Conservation (phyloP, 495 filamentous ascomycete genomes). For the Pyrenopolyporus hunteri region DNA sequence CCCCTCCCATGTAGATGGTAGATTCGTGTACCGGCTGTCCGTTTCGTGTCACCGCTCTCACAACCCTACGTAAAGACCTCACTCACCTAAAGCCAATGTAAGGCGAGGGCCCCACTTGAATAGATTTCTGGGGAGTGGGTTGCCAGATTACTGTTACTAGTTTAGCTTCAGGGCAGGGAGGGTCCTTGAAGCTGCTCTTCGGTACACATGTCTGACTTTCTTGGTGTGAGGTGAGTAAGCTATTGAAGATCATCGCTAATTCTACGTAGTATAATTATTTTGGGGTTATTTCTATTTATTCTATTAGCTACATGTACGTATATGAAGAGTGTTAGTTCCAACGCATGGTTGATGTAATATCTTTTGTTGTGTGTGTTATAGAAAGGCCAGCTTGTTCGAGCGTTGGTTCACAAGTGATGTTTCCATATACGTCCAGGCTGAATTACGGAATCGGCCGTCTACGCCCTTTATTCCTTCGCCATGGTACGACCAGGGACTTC, state of each 20-base stretch:
- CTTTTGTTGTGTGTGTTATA: too few relatives aligned
- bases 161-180: slow-evolving; percentile 23
- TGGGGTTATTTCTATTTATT: too few relatives aligned
- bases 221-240: not conserved
- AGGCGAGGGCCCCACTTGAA: slow-evolving; percentile 26
- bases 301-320: too few relatives aligned
- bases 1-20: too few relatives aligned
- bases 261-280: too few relatives aligned
- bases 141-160: not conserved
- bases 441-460: not conserved
- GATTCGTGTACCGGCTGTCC: too few relatives aligned
- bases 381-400: too few relatives aligned
- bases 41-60: slow-evolving; percentile 30
- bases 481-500: not conserved
- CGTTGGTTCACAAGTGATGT: too few relatives aligned
- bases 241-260: not conserved
- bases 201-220: slow-evolving; percentile 19
- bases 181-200: slow-evolving; percentile 17
- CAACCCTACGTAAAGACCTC: slow-evolving; percentile 1
- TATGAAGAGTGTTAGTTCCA: too few relatives aligned
- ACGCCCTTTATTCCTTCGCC: not conserved
- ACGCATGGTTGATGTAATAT: too few relatives aligned
- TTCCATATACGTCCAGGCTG: too few relatives aligned
- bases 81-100: slow-evolving; percentile 23
- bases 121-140: slow-evolving; percentile 9